phyloP scores from a whole-genome alignment of 2,329 filamentous ascomycete genomes.

The Pseudocercospora fijiensis region DNA sequence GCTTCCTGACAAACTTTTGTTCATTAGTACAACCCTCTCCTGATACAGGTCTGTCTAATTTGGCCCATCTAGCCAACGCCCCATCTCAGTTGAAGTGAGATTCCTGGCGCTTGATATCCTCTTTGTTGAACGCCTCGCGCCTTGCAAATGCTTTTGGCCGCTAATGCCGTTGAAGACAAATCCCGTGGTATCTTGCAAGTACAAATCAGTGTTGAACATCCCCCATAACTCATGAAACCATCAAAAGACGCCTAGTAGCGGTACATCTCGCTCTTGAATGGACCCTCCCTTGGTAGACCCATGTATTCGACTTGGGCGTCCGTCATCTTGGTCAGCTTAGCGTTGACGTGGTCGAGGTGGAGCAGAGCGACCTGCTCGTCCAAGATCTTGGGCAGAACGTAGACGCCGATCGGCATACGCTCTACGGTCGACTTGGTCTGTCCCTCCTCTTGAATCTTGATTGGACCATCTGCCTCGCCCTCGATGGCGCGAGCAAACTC shows the following conservation, averaged over 20 bases:
- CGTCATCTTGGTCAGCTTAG: constrained; percentile 84
- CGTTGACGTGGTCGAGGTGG: constrained; percentile 91
- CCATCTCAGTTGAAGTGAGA: constrained; percentile 27
- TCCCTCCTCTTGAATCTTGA: constrained; percentile 51
- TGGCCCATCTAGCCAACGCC: constrained; percentile 17
- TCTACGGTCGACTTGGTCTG: constrained; percentile 60
- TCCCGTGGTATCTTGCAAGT: constrained; percentile 22
- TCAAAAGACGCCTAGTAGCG: constrained; percentile 59
- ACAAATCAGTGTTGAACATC: constrained; percentile 30
- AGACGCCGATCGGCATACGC: constrained; percentile 81
- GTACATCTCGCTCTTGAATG: constrained; percentile 94
- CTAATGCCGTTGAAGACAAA: constrained; percentile 28
- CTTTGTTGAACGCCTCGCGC: constrained; percentile 32
- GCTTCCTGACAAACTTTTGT: constrained; percentile 2
- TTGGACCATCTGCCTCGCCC: constrained; percentile 32
- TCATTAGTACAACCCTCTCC: constrained; percentile 12
- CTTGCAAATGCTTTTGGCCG: constrained; percentile 29
- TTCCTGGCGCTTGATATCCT: constrained; percentile 19
- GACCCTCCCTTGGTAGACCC: constrained; percentile 78
- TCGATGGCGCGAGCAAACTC: constrained; percentile 69
- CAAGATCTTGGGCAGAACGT: constrained; percentile 96
- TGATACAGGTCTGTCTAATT: constrained; percentile 22
- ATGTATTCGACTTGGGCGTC: constrained; percentile 92
- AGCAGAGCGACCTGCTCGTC: constrained; percentile 97
- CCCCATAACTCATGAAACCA: constrained; percentile 26